phyloP scores from a whole-genome alignment of 371 early-diverging fungal species.

The Batrachochytrium dendrobatidis region DNA sequence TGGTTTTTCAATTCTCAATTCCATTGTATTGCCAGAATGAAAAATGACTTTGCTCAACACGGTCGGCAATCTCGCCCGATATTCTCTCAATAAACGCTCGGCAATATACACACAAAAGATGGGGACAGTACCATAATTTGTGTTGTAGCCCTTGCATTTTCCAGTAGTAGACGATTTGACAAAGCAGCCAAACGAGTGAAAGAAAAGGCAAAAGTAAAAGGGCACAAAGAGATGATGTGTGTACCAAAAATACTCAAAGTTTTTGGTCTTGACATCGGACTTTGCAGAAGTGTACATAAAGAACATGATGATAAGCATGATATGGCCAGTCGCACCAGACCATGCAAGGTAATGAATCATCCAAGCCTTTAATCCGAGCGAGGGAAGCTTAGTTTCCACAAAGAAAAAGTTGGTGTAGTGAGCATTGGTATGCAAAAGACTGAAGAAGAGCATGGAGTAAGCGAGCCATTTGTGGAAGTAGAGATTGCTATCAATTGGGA shows the following conservation, averaged over 20 bases:
- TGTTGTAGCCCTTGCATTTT: slow-evolving; percentile 39
- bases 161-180: slow-evolving; percentile 31
- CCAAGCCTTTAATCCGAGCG: slow-evolving; percentile 24
- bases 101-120: slow-evolving; percentile 49
- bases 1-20: slow-evolving; percentile 57
- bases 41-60: slow-evolving; percentile 55
- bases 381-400: slow-evolving; percentile 21
- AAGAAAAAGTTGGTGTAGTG: slow-evolving; percentile 48
- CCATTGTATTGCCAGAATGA: slow-evolving; percentile 64
- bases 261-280: slow-evolving; percentile 40
- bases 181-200: slow-evolving; percentile 60
- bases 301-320: slow-evolving; percentile 53
- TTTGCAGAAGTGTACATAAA: slow-evolving; percentile 55
- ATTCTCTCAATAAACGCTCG: slow-evolving; percentile 51
- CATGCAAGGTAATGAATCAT: slow-evolving; percentile 41
- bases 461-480: slow-evolving; percentile 63
- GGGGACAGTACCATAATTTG: slow-evolving; percentile 39
- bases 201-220: slow-evolving; percentile 49
- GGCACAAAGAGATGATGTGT: slow-evolving; percentile 63
- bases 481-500: slow-evolving; percentile 61
- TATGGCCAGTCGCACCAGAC: slow-evolving; percentile 58
- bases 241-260: slow-evolving; percentile 68
- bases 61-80: slow-evolving; percentile 41
- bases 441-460: slow-evolving; percentile 52
- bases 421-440: slow-evolving; percentile 47